Evolutionary conservation across 2,329 filamentous ascomycete species (phyloP).

Genomic region (Exophiala dermatitidis): DNA sequence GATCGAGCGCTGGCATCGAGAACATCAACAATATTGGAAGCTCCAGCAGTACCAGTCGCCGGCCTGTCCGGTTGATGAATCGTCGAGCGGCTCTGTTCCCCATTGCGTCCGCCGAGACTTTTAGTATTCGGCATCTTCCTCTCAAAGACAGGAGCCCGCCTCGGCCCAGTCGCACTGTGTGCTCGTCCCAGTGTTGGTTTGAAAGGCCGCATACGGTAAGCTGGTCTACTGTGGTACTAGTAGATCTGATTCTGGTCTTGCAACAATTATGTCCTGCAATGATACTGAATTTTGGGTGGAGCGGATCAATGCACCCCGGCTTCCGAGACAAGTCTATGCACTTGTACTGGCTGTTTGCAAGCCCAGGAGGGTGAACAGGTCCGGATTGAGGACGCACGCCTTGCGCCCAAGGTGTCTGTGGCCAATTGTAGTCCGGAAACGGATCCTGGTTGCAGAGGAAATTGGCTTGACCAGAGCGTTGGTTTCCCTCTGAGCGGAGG

Average conservation of each 20-base stretch:
- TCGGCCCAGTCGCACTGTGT: too few species aligned
- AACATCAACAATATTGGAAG: neutral
- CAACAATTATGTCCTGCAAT: too few species aligned
- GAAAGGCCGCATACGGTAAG: too few species aligned
- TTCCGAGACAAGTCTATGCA: conserved; percentile 1
- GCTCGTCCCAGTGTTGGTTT: too few species aligned
- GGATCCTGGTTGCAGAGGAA: conserved; percentile 9
- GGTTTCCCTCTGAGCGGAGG: conserved; percentile 1
- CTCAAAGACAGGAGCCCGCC: neutral
- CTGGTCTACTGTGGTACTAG: too few species aligned
- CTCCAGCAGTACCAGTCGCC: neutral
- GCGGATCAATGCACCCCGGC: neutral
- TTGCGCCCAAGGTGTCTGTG: neutral
- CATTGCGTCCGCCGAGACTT: neutral
- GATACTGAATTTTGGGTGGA: neutral
- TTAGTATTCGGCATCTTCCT: neutral
- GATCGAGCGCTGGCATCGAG: conserved; percentile 11
- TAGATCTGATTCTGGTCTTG: too few species aligned
- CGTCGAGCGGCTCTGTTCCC: neutral
- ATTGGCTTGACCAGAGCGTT: conserved; percentile 10
- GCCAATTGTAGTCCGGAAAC: conserved; percentile 4
- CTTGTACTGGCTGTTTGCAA: neutral
- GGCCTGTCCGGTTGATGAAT: neutral
- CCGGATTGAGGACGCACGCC: neutral
- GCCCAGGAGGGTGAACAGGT: neutral